A percentile compares a stretch with the other conserved stretches of the same genome.
phyloP scores from a whole-genome alignment of 345 rosid species.

The Tarenaya hassleriana region DNA sequence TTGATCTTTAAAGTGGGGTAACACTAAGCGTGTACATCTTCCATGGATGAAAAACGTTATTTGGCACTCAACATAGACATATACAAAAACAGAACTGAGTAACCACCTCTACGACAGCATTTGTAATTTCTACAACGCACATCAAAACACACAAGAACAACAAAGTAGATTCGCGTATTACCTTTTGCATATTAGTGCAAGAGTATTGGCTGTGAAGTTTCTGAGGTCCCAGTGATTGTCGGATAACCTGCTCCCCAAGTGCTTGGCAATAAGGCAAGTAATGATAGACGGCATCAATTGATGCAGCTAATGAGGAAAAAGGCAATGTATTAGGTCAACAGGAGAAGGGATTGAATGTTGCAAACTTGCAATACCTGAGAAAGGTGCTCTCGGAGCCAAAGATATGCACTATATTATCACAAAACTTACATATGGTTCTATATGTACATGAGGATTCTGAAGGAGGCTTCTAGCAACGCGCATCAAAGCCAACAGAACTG shows the following conservation, averaged over 20 bases:
- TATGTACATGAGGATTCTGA: slow-evolving; percentile 68
- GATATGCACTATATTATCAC: neutral
- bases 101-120: neutral
- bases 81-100: neutral
- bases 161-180: slow-evolving; percentile 16
- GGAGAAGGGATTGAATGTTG: neutral
- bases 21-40: neutral
- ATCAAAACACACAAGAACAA: slow-evolving; percentile 10
- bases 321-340: slow-evolving; percentile 4
- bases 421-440: slow-evolving; percentile 80
- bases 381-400: neutral
- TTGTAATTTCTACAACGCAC: slow-evolving; percentile 7
- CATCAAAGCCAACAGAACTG: slow-evolving; percentile 56
- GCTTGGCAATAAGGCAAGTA: slow-evolving; percentile 72
- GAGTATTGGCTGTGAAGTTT: slow-evolving; percentile 55
- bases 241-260: slow-evolving; percentile 52
- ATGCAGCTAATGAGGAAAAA: slow-evolving; percentile 52
- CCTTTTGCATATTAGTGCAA: slow-evolving; percentile 76
- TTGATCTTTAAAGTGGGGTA: slow-evolving; percentile 8
- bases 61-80: slow-evolving; percentile 9
- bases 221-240: slow-evolving; percentile 86
- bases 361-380: neutral
- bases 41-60: slow-evolving; percentile 12
- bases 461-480: slow-evolving; percentile 66
- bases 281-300: slow-evolving; percentile 71